These are phyloP conservation scores for Pleomassaria siparia DNA, from an alignment of 2,329 filamentous ascomycete genomes.

Conservation along the genomic window DNA sequence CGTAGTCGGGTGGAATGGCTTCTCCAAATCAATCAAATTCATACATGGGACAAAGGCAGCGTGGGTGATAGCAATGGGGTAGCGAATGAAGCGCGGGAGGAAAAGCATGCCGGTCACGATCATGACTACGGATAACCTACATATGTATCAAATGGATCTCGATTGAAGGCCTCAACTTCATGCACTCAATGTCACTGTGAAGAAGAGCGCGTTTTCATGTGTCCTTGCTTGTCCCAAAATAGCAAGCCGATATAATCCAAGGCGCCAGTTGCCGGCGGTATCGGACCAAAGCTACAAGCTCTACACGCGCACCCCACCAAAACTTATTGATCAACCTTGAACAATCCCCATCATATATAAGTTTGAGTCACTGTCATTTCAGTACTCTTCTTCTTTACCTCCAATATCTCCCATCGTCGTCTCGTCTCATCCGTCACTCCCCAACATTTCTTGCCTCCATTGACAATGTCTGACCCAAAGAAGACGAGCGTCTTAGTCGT, in stretches of 20 bases:
- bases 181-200: neutral
- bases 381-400: too few relatives aligned
- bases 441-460: neutral
- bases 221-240: neutral
- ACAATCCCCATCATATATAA: conserved; percentile 5
- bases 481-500: conserved; percentile 53
- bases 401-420: too few relatives aligned
- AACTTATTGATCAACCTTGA: neutral
- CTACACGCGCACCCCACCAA: neutral
- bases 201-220: neutral
- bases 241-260: neutral
- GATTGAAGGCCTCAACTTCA: conserved; percentile 31
- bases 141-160: conserved; percentile 45
- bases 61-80: conserved; percentile 29
- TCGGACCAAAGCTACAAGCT: neutral
- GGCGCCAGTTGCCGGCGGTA: neutral
- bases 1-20: conserved; percentile 41
- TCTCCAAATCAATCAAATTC: conserved; percentile 35
- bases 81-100: conserved; percentile 29
- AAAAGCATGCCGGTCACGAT: conserved; percentile 37
- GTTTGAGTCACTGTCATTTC: conserved; percentile 5
- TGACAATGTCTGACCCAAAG: conserved; percentile 26
- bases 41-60: too few relatives aligned
- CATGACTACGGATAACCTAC: conserved; percentile 43
- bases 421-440: too few relatives aligned